Evolutionary conservation across 208 protist genomes (phyloP).

Genomic region (Polymyxa betae): DNA sequence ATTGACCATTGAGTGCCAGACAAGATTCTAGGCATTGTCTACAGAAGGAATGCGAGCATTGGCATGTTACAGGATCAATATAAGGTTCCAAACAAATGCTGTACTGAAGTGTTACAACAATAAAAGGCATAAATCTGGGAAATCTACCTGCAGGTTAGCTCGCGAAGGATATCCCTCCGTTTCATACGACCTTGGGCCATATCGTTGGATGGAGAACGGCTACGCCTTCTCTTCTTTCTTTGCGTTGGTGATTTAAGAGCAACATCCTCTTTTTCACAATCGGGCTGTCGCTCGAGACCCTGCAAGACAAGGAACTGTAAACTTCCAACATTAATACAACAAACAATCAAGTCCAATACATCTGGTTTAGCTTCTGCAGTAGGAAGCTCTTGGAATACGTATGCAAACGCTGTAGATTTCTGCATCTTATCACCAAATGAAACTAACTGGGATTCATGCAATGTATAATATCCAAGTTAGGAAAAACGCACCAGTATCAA

Average conservation of each 20-base stretch:
- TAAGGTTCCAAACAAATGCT: conserved; percentile 38
- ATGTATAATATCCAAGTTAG: background rate
- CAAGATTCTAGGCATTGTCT: background rate
- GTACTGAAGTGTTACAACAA: background rate
- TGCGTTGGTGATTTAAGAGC: background rate
- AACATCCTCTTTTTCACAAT: background rate
- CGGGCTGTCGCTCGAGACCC: too few relatives aligned
- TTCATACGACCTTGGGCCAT: background rate
- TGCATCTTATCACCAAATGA: background rate
- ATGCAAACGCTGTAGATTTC: background rate
- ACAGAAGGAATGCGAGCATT: conserved; percentile 46
- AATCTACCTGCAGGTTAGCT: conserved; percentile 24
- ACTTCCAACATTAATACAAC: too few relatives aligned
- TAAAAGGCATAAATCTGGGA: background rate
- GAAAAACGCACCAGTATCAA: background rate
- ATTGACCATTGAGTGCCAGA: background rate
- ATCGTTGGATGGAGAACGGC: background rate
- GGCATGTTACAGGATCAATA: background rate
- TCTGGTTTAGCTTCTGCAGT: background rate
- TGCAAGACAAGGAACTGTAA: too few relatives aligned
- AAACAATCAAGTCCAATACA: too few relatives aligned
- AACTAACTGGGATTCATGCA: too few relatives aligned
- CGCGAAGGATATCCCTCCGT: background rate
- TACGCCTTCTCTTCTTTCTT: background rate
- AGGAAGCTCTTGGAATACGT: background rate